Percentiles rank a stretch among this genome's conserved stretches.
Evolutionary conservation across 2,329 filamentous ascomycete species (phyloP).

Genomic region (Byssochlamys sp.): DNA sequence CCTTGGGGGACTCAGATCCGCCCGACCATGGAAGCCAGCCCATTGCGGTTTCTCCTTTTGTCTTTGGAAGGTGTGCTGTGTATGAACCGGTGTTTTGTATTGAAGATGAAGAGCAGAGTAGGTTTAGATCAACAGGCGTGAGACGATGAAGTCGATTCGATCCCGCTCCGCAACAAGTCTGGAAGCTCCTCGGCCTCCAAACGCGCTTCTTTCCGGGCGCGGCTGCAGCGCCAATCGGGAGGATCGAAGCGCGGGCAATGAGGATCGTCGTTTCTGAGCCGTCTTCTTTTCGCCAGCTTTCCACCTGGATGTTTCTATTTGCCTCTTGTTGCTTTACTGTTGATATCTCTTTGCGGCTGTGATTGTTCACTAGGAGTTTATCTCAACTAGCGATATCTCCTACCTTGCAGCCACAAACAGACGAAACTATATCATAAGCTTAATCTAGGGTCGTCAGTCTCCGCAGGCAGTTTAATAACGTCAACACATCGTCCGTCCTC

Average conservation of each 20-base stretch:
- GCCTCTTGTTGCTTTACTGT: not conserved
- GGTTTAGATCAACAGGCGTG: not conserved
- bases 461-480: not conserved
- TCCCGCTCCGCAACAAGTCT: not conserved
- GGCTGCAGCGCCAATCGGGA: not conserved
- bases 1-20: slow-evolving; percentile 34
- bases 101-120: not conserved
- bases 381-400: not conserved
- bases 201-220: not conserved
- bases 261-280: not conserved
- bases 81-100: not conserved
- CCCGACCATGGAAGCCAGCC: slow-evolving; percentile 43
- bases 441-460: not conserved
- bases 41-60: slow-evolving; percentile 32
- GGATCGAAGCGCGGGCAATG: not conserved
- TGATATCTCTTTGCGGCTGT: not conserved
- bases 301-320: not conserved
- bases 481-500: not conserved
- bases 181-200: not conserved
- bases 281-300: not conserved
- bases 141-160: not conserved
- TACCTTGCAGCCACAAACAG: not conserved
- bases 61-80: not conserved
- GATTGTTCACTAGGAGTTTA: not conserved
- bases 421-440: not conserved